Percentiles rank a stretch among this genome's conserved stretches.
Conservation (phyloP, 1,284 basidiomycete genomes). For the Trametes versicolor region DNA sequence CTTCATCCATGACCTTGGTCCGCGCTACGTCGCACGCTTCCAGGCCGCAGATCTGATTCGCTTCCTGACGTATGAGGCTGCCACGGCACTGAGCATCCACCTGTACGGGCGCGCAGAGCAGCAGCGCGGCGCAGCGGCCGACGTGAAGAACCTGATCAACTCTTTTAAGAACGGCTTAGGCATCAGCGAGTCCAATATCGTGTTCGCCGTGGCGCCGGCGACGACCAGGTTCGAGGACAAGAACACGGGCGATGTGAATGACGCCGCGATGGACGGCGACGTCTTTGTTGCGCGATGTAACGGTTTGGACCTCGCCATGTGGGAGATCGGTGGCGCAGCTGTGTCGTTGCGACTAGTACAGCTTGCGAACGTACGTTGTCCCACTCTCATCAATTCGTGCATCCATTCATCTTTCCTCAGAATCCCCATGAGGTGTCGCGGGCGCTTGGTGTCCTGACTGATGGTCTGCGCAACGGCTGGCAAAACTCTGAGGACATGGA, state of each 20-base stretch:
- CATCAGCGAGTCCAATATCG: conserved; percentile 55
- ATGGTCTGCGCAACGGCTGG: conserved; percentile 88
- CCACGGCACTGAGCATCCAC: conserved; percentile 80
- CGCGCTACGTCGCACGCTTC: conserved; percentile 76
- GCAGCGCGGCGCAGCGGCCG: conserved; percentile 38
- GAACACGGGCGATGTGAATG: conserved; percentile 27
- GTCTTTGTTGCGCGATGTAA: conserved; percentile 68
- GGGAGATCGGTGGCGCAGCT: conserved; percentile 86
- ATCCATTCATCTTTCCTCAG: conserved; percentile 44
- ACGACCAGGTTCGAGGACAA: conserved; percentile 29
- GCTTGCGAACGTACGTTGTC: conserved; percentile 68
- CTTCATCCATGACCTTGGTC: conserved; percentile 80
- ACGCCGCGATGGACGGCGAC: conserved; percentile 61
- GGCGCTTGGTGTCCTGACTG: conserved; percentile 77
- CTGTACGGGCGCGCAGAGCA: conserved; percentile 49
- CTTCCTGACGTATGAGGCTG: conserved; percentile 82
- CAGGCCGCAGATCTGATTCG: conserved; percentile 69
- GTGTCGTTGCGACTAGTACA: conserved; percentile 83
- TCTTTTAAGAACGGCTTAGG: conserved; percentile 63
- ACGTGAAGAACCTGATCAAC: conserved; percentile 54
- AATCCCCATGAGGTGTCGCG: conserved; percentile 79
- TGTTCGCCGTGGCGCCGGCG: conserved; percentile 61
- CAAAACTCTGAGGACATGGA: conserved; percentile 94
- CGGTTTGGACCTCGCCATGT: conserved; percentile 81
- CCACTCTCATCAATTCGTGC: conserved; percentile 6